These are phyloP conservation scores for Salvia miltiorrhiza DNA, from an alignment of 257 asterid genomes.

Conservation along the genomic window DNA sequence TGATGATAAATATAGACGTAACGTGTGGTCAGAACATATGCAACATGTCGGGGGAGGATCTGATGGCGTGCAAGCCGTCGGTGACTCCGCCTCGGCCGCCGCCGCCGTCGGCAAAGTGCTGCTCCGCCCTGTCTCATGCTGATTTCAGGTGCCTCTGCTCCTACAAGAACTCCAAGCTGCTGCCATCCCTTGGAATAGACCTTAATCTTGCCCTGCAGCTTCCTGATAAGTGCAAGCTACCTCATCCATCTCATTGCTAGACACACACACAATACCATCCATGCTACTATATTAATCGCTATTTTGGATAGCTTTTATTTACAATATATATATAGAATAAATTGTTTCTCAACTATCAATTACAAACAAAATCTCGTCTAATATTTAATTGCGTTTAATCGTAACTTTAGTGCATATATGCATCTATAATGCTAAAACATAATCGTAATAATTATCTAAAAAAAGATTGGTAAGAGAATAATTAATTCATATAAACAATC, in stretches of 20 bases:
- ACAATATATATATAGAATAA: no score
- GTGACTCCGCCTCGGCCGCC: conserved; percentile 47
- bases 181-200: conserved; percentile 55
- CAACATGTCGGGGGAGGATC: conserved; percentile 35
- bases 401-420: no score
- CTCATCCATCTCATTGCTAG: conserved; percentile 45
- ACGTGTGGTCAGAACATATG: conserved; percentile 37
- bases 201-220: conserved; percentile 50
- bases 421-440: no score
- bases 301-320: no score
- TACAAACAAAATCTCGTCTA: no score
- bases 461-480: no score
- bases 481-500: no score
- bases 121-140: conserved; percentile 55
- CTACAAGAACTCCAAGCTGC: conserved; percentile 40
- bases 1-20: neutral
- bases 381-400: no score
- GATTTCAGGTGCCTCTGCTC: conserved; percentile 55
- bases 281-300: no score
- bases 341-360: no score
- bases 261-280: no score
- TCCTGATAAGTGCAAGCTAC: conserved; percentile 52
- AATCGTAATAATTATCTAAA: no score
- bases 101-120: conserved; percentile 47
- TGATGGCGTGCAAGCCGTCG: conserved; percentile 59